Evolutionary conservation across 2,329 filamentous ascomycete genomes (phyloP).

Genomic region (Ophiostoma piceae): DNA sequence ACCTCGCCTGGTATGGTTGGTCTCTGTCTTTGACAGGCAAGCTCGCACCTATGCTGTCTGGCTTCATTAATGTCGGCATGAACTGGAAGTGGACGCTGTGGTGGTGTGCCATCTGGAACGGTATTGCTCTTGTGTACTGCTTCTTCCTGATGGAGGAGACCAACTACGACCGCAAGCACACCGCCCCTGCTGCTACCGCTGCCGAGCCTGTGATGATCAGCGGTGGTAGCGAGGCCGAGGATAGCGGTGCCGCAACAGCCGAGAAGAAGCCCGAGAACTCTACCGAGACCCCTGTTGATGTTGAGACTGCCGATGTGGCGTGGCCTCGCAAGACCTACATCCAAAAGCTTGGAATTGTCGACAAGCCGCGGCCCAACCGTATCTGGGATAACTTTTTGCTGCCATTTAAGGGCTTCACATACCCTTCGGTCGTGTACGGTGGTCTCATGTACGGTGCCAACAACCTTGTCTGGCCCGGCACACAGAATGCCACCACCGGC

Average conservation of each 20-base stretch:
- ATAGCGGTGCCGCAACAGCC: not conserved
- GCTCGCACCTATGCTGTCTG: slow-evolving; percentile 44
- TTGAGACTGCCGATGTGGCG: slow-evolving; percentile 1
- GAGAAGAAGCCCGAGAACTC: slow-evolving; percentile 3
- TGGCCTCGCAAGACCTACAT: slow-evolving; percentile 14
- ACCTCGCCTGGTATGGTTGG: slow-evolving; percentile 42
- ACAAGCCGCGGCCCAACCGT: slow-evolving; percentile 25
- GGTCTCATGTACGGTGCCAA: slow-evolving; percentile 30
- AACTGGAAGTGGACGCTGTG: slow-evolving; percentile 49
- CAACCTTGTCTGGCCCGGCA: slow-evolving; percentile 23
- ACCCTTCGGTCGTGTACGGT: slow-evolving; percentile 28
- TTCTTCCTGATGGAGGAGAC: slow-evolving; percentile 60
- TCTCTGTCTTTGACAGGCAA: slow-evolving; percentile 42
- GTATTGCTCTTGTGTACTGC: slow-evolving; percentile 45
- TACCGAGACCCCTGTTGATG: not conserved
- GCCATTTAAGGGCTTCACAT: slow-evolving; percentile 31
- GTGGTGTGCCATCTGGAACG: slow-evolving; percentile 51
- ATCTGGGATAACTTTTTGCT: slow-evolving; percentile 24
- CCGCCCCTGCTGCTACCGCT: not conserved
- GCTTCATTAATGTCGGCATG: slow-evolving; percentile 45
- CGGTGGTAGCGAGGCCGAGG: slow-evolving; percentile 28
- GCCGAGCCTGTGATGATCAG: slow-evolving; percentile 27
- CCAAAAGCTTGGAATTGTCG: slow-evolving; percentile 17
- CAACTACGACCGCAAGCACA: slow-evolving; percentile 42
- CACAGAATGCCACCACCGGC: slow-evolving; percentile 21